Evolutionary conservation across 2,329 filamentous ascomycete genomes (phyloP).

Genomic region (Malbranchea cinnamomea): DNA sequence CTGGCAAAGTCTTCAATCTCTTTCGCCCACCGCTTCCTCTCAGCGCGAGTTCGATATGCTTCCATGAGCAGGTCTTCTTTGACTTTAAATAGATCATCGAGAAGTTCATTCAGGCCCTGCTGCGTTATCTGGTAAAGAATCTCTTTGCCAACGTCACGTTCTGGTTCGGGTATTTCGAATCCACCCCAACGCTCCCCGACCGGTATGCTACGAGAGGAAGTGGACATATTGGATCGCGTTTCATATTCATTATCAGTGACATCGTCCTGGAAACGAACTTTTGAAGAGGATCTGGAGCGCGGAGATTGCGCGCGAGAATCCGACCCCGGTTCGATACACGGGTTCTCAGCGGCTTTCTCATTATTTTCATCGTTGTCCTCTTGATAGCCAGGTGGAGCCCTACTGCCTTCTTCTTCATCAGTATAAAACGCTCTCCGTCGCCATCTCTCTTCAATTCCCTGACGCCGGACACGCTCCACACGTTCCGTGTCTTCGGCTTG

Average conservation of each 20-base stretch:
- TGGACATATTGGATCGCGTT: slow-evolving; percentile 54
- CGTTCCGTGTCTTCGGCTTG: slow-evolving; percentile 21
- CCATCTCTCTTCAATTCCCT: slow-evolving; percentile 54
- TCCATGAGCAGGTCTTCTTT: slow-evolving; percentile 64
- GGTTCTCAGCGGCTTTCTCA: slow-evolving; percentile 36
- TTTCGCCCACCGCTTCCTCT: slow-evolving; percentile 40
- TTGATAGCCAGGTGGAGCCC: slow-evolving; percentile 46
- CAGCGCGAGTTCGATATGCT: slow-evolving; percentile 46
- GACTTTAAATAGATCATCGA: slow-evolving; percentile 70
- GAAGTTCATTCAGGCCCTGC: slow-evolving; percentile 81
- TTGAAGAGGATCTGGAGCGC: slow-evolving; percentile 60
- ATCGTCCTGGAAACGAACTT: slow-evolving; percentile 63
- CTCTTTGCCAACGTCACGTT: slow-evolving; percentile 72
- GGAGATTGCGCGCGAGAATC: slow-evolving; percentile 29
- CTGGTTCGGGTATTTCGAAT: slow-evolving; percentile 63
- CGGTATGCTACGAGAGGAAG: slow-evolving; percentile 55
- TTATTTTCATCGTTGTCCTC: slow-evolving; percentile 31
- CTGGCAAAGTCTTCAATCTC: slow-evolving; percentile 24
- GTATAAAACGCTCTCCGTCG: slow-evolving; percentile 64
- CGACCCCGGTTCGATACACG: slow-evolving; percentile 11
- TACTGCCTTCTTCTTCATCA: slow-evolving; percentile 66
- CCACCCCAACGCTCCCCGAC: slow-evolving; percentile 57
- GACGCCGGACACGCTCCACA: slow-evolving; percentile 22
- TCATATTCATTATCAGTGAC: slow-evolving; percentile 51
- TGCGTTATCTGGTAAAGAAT: slow-evolving; percentile 85